Base-by-base conservation (phyloP, 495 filamentous ascomycete species). In the Parachaetomium inaequale region DNA sequence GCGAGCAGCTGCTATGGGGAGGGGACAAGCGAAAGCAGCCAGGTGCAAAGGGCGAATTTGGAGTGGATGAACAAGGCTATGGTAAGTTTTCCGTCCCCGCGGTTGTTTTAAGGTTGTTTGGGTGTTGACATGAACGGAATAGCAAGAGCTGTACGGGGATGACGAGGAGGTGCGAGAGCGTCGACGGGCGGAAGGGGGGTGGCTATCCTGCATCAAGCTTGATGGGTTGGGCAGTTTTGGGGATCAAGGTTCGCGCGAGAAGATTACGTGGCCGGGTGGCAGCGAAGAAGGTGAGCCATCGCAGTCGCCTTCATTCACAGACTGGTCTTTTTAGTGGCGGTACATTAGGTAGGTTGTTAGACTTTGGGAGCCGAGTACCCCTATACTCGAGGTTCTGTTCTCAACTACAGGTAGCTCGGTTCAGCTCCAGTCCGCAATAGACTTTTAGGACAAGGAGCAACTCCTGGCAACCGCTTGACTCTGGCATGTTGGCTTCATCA, bases 31-130 rank as follows among this genome's bases (percentile, higher is more conserved):
- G 59, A 61, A 15, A 31, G 49, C 21, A 59, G 21, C 7, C 12
- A 52, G 8, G 55, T 14, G 25, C 28, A 28, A 4, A 61, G 64
- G 8, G 61, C 53, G 10, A 66, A 70, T 31, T 17, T 65, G 59
- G 66, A 65, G 38, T 72, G 70, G 70, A 69, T 72, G 68, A 59
- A 62, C 23, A 63, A 55, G 54, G 68, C 68, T 2, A 63, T 72
- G 68, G 63, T 67, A 47, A 38, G 66, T 61, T n/a, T 42, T 4
- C 11, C 14, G 15, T 0, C 29, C 14, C 42, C 28, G 17, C 8
- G 17, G 4, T 7, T 28, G 4, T 4, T 28, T 26, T 49, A 2
- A 8, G 21, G 46, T 49, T 28, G 2, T 45, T 21, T 7, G 42
- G 3, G 23, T 4, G 46, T 8, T 49, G 11, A 49, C 46, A 14